These are phyloP conservation scores for Kwoniella heveanensis DNA, from an alignment of 768 basidiomycete species.

Conservation along the genomic window DNA sequence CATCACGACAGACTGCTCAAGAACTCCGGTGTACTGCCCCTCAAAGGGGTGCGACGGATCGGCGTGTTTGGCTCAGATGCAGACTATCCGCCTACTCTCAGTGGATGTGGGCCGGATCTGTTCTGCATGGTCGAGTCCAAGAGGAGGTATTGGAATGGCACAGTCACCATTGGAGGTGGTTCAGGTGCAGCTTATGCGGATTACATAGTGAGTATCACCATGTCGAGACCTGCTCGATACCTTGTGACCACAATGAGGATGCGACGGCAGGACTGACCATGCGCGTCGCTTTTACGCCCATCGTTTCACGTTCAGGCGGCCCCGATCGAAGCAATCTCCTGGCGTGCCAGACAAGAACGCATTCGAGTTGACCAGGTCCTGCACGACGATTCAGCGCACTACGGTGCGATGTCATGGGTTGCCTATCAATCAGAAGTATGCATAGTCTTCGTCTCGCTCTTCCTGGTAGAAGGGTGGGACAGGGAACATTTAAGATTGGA, in stretches of 20 bases:
- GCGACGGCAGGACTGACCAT: too few species aligned
- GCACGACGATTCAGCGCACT: constrained; percentile 43
- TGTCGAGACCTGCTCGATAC: too few species aligned
- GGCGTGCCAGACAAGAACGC: constrained; percentile 32
- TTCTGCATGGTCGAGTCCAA: constrained; percentile 43
- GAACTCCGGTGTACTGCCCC: constrained; percentile 46
- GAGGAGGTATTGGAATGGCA: constrained; percentile 51
- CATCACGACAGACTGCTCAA: constrained; percentile 50
- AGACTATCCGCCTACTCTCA: constrained; percentile 56
- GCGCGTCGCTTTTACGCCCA: too few species aligned
- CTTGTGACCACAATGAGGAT: background rate
- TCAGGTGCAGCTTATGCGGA: constrained; percentile 51
- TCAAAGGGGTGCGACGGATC: constrained; percentile 56
- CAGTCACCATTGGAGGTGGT: constrained; percentile 52
- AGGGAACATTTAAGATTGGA: constrained; percentile 45
- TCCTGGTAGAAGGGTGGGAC: constrained; percentile 52
- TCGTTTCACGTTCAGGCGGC: constrained; percentile 41
- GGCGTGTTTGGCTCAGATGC: constrained; percentile 65
- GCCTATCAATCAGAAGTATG: constrained; percentile 51
- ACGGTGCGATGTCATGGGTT: constrained; percentile 31
- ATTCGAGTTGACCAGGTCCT: constrained; percentile 49
- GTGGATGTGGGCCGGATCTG: constrained; percentile 47
- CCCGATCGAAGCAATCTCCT: constrained; percentile 50
- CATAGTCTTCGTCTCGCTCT: constrained; percentile 53
- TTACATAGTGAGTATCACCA: constrained; percentile 36